Conservation (phyloP, 2,329 filamentous ascomycete species). For the Sarocladium strictum region DNA sequence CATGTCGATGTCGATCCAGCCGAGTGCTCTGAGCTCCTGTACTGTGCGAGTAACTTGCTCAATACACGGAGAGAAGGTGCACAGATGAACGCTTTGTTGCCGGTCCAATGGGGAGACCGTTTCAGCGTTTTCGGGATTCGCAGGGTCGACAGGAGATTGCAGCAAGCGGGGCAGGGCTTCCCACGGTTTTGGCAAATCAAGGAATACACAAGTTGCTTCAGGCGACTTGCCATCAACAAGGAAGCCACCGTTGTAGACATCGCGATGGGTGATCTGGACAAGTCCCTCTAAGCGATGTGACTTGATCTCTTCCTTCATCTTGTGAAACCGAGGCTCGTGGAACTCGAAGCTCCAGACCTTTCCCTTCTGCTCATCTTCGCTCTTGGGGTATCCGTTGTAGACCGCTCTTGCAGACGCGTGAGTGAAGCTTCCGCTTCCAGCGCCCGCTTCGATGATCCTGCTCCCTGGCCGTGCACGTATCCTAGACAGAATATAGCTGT, state of each 20-base stretch:
- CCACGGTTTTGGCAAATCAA: constrained; percentile 79
- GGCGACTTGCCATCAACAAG: constrained; percentile 54
- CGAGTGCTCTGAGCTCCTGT: constrained; percentile 68
- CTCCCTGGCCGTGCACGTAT: constrained; percentile 68
- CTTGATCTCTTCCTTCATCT: constrained; percentile 63
- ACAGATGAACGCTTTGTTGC: constrained; percentile 67
- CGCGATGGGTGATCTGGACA: constrained; percentile 69
- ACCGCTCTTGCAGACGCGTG: constrained; percentile 72
- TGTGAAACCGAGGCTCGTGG: constrained; percentile 64
- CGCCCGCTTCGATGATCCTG: constrained; percentile 72
- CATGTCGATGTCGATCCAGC: constrained; percentile 92
- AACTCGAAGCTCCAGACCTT: constrained; percentile 81
- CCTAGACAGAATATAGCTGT: constrained; percentile 76
- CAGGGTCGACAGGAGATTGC: constrained; percentile 24
- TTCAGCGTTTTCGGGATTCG: constrained; percentile 14
- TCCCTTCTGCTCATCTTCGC: constrained; percentile 43
- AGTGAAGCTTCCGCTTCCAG: constrained; percentile 78
- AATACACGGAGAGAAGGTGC: constrained; percentile 94
- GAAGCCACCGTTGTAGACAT: constrained; percentile 75
- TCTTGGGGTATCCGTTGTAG: constrained; percentile 61
- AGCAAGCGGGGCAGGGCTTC: constrained; percentile 68
- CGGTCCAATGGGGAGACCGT: constrained; percentile 59
- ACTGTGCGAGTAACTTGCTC: constrained; percentile 91
- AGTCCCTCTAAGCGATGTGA: constrained; percentile 60
- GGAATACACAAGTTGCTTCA: constrained; percentile 64